Evolutionary conservation across 2,329 filamentous ascomycete species (phyloP), one percentile per base, ranked within the genome.

Genomic region (Aspergillus texensis): DNA sequence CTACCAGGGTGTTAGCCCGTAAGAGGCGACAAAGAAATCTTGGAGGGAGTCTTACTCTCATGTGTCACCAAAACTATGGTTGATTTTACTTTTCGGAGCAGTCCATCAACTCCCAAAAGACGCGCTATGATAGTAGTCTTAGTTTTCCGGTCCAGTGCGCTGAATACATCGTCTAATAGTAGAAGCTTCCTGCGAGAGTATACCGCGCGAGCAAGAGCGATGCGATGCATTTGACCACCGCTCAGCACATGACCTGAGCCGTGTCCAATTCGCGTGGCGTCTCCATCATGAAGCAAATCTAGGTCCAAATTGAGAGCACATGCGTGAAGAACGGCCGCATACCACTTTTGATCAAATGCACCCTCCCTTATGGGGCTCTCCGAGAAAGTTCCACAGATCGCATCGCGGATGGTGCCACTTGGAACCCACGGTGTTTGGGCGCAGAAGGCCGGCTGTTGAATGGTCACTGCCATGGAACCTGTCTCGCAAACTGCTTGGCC

Each of bases 371-470:
- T 4, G 34, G 34, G 4, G 1, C 34, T 12, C 5, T 12, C 34
- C 34, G 34, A 14, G 34, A 36, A 36, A 12, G 12, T 14, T 36
- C 34, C 34, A 14, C 34, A 36, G 34, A 36, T 36, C 12, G 12
- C 12, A 36, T 36, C 86, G 64, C 87, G 87, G 9, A 96, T 85
- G 1, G 89, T 92, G 0, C 91, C 85, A 72, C 95, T 96, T 74
- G 94, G 92, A 57, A 96, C 94, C 92, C 92, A 96, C 0, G 92
- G 91, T 70, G 93, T 94, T 74, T 96, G 93, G 0, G 92, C 92
- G 65, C 92, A 96, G 70, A 57, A 66, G n/a, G 66, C 62, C 1
- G 5, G 34, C 34, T 36, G 34, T 36, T 12, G 34, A 36, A 6
- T 16, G 1, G 4, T 14, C 34, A 36, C 34, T 36, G 34, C 0